A percentile compares a stretch with the other conserved stretches of the same genome.
Conservation (phyloP, 108 stramenopile species). For the Nitzschia inconspicua region DNA sequence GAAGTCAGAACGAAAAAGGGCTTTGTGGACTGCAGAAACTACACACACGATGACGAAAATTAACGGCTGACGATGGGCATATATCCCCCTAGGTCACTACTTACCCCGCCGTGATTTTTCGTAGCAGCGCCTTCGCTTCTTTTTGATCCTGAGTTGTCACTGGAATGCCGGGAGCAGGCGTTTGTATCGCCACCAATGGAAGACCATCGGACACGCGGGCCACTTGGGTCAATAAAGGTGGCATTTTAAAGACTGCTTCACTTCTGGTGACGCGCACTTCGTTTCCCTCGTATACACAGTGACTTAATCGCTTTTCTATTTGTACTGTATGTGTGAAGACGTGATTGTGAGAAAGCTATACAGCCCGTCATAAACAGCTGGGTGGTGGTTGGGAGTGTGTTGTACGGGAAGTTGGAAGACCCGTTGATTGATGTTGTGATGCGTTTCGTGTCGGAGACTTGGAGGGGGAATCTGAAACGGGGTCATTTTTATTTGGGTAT, state of each 20-base stretch:
- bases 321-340: too few species aligned
- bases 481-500: too few species aligned
- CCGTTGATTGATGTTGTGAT: too few species aligned
- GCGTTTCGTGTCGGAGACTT: too few species aligned
- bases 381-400: too few species aligned
- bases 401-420: too few species aligned
- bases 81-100: background rate
- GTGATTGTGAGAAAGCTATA: too few species aligned
- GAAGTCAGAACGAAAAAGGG: background rate
- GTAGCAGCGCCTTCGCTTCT: slow-evolving; percentile 68
- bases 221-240: slow-evolving; percentile 84
- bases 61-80: background rate
- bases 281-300: too few species aligned
- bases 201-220: slow-evolving; percentile 83
- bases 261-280: too few species aligned
- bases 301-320: too few species aligned
- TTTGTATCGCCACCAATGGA: slow-evolving; percentile 75
- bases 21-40: background rate
- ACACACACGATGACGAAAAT: background rate
- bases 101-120: slow-evolving; percentile 48
- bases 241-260: slow-evolving; percentile 47
- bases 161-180: slow-evolving; percentile 44
- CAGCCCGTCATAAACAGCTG: too few species aligned
- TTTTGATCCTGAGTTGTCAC: slow-evolving; percentile 68
- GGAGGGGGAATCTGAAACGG: too few species aligned